Conservation (phyloP, 1,139 yeast genomes). For the Saccharomyces pastorianus region DNA sequence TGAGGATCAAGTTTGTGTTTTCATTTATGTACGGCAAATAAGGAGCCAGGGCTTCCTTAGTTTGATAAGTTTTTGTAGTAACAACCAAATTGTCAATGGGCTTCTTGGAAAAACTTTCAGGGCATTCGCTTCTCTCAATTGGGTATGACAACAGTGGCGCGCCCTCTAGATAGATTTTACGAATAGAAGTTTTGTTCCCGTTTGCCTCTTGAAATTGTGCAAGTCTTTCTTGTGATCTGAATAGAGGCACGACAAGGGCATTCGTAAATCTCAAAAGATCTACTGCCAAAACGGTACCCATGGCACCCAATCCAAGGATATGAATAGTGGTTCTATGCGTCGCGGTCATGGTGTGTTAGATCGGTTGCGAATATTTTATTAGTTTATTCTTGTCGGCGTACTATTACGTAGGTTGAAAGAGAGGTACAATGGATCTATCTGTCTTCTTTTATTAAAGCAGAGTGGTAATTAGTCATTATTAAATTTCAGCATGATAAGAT, state of each 20-base stretch:
- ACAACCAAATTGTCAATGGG: conserved; percentile 51
- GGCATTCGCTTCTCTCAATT: conserved; percentile 25
- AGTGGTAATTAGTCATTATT: too few species aligned
- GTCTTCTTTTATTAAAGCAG: too few species aligned
- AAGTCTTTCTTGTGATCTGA: conserved; percentile 26
- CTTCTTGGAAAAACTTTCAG: conserved; percentile 20
- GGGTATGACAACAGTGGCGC: conserved; percentile 12
- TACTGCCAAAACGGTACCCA: conserved; percentile 28
- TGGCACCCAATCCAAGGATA: conserved; percentile 30
- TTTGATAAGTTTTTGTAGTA: conserved; percentile 61
- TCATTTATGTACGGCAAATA: conserved; percentile 41
- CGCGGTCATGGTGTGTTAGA: too few species aligned
- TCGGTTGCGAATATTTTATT: too few species aligned
- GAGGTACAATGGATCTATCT: too few species aligned
- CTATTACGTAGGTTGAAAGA: too few species aligned
- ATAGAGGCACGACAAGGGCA: conserved; percentile 23
- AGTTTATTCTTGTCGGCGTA: too few species aligned
- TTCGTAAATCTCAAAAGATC: conserved; percentile 21
- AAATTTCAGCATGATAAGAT: neutral
- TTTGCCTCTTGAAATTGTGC: conserved; percentile 23
- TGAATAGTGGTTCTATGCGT: conserved; percentile 19
- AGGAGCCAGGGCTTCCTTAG: conserved; percentile 41
- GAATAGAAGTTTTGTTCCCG: conserved; percentile 26
- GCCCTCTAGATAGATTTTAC: conserved; percentile 23
- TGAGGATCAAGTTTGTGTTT: conserved; percentile 52